These are phyloP conservation scores for Cercospora sp. DNA, from an alignment of 2,329 filamentous ascomycete genomes.

Conservation along the genomic window DNA sequence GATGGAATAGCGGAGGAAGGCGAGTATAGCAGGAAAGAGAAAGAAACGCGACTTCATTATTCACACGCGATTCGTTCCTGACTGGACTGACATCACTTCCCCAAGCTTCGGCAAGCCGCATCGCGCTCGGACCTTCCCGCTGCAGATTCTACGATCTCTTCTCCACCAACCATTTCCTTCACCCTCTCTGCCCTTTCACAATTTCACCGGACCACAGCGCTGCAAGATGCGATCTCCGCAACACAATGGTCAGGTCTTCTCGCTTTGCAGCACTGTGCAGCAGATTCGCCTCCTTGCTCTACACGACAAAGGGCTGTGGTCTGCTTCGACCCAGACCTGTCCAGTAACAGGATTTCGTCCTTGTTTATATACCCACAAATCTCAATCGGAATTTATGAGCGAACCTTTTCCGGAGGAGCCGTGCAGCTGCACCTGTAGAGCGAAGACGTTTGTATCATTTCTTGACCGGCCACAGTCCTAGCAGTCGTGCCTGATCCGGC, in stretches of 20 bases:
- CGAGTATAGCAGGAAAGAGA: background rate
- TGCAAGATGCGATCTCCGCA: background rate
- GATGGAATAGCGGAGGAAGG: background rate
- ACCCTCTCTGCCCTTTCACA: background rate
- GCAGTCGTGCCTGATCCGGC: background rate
- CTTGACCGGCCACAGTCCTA: background rate
- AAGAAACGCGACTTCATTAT: slow-evolving; percentile 11
- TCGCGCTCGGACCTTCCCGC: slow-evolving; percentile 4
- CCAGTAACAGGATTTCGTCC: background rate
- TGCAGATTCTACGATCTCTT: slow-evolving; percentile 8
- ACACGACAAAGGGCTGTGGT: background rate
- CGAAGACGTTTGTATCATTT: background rate
- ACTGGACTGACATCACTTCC: slow-evolving; percentile 8
- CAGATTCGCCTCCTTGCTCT: background rate
- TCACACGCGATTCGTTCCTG: slow-evolving; percentile 3
- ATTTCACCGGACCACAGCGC: too few species aligned
- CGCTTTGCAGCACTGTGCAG: background rate
- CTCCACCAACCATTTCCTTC: slow-evolving; percentile 8
- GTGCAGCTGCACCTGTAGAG: background rate
- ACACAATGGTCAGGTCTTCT: background rate
- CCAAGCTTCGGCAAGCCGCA: slow-evolving; percentile 5
- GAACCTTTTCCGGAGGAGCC: background rate
- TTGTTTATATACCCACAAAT: background rate
- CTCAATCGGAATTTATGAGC: background rate
- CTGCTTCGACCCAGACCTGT: background rate